Conservation (phyloP, 768 basidiomycete genomes). For the Auricularia heimuer region DNA sequence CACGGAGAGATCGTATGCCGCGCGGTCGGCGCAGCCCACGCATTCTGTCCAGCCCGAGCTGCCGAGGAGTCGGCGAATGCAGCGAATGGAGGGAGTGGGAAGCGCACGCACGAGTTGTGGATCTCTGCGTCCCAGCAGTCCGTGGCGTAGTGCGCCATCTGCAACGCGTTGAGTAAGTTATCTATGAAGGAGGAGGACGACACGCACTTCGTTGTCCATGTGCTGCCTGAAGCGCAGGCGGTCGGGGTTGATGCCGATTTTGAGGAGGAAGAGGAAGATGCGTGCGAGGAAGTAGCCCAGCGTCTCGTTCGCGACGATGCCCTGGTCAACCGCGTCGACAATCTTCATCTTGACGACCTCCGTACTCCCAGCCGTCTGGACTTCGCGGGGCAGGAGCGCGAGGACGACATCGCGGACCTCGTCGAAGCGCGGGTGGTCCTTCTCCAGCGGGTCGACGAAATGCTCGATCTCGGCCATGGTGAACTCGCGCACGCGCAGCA, state of each 20-base stretch:
- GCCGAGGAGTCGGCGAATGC: too few relatives aligned
- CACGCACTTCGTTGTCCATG: conserved; percentile 71
- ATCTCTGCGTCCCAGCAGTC: conserved; percentile 99
- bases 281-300: conserved; percentile 95
- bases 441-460: conserved; percentile 91
- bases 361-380: conserved; percentile 66
- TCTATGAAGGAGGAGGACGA: too few relatives aligned
- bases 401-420: conserved; percentile 72
- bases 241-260: conserved; percentile 79
- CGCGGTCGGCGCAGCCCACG: conserved; percentile 96
- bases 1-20: conserved; percentile 91
- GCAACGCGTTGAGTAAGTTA: too few relatives aligned
- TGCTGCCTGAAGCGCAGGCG: conserved; percentile 93
- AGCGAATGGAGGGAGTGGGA: too few relatives aligned
- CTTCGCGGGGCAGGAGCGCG: conserved; percentile 67
- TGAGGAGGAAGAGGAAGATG: conserved; percentile 78
- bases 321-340: conserved; percentile 80
- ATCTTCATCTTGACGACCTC: conserved; percentile 56
- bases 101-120: conserved; percentile 35
- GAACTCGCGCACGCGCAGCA: conserved; percentile 96
- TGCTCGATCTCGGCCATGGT: conserved; percentile 99
- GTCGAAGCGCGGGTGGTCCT: conserved; percentile 72
- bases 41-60: conserved; percentile 96
- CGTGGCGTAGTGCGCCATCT: conserved; percentile 96
- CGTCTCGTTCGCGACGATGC: conserved; percentile 91